Evolutionary conservation across 306 rosid genomes (phyloP).

Genomic region (Trifolium dubium): DNA sequence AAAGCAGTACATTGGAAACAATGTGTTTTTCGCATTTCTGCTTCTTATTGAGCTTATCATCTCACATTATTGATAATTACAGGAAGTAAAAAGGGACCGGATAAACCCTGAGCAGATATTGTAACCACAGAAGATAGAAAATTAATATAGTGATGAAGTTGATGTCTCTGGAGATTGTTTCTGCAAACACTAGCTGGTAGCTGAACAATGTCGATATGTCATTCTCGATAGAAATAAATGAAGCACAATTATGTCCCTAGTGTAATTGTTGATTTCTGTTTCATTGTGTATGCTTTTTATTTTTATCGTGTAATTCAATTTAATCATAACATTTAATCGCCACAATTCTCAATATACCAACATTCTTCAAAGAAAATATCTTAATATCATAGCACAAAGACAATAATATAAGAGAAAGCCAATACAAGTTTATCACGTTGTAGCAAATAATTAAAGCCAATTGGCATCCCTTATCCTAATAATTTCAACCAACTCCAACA

Average conservation of each 20-base stretch:
- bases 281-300: neutral
- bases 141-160: conserved; percentile 12
- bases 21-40: neutral
- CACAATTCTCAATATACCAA: too few species aligned
- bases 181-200: neutral
- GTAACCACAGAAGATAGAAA: conserved; percentile 24
- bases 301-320: too few species aligned
- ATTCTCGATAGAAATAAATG: conserved; percentile 8
- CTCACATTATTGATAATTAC: conserved; percentile 12
- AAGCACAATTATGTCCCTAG: neutral
- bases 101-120: conserved; percentile 22
- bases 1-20: neutral
- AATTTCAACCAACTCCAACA: too few species aligned
- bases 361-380: too few species aligned
- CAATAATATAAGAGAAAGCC: too few species aligned
- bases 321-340: too few species aligned
- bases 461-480: too few species aligned
- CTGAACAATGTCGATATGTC: conserved; percentile 21
- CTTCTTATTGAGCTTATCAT: neutral
- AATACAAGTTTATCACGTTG: too few species aligned
- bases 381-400: too few species aligned
- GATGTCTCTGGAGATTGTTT: neutral
- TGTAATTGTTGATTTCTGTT: neutral
- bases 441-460: too few species aligned
- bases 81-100: conserved; percentile 10